Evolutionary conservation across 305 asterid species (phyloP), one percentile per base, ranked within the genome.

Genomic region (Fraxinus angustifolia): DNA sequence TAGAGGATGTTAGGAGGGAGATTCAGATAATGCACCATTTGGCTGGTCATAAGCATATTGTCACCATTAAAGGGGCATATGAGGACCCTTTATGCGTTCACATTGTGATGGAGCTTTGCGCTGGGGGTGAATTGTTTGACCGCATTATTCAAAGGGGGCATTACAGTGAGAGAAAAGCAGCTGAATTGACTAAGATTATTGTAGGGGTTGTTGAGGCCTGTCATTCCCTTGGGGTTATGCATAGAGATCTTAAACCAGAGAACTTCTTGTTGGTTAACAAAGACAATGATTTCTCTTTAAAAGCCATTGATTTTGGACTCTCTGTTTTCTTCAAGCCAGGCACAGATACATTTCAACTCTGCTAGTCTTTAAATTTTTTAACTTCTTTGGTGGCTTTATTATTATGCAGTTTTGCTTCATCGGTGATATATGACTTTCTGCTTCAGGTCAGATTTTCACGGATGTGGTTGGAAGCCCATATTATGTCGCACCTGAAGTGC

Each of bases 401-500:
- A 40, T 31, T 78, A n/a, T 70, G 81, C 58, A 45, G 17, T 12
- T 12, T 45, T 45, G 56, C 56, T 45, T 45, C 17, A 45, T 12
- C 56, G 56, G 56, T 12, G 56, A 14, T 45, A 2, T 6, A 23
- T 19, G 75, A 31, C 62, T 80, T 88, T 65, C 60, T 76, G 78
- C 75, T 82, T 73, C 91, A 94, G 97, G 96, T 86, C 97, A 94
- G 88, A 84, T 91, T 75, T 93, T 94, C 87, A 90, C 91, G 17
- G 98, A 94, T 87, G 97, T 94, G 67, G 98, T 94, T 71, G 98
- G 98, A 78, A 94, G 98, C 89, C 98, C 98, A 17, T 94, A 94
- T 76, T 93, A 94, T 76, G 97, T 94, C 30, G 97, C 97, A 65
- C 97, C 97, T 35, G 98, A 94, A 93, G 97, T 94, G 76, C 94